A percentile compares a stretch with the other conserved stretches of the same genome.
Evolutionary conservation across 768 basidiomycete species (phyloP).

Genomic region (Lyophyllum shimeji): DNA sequence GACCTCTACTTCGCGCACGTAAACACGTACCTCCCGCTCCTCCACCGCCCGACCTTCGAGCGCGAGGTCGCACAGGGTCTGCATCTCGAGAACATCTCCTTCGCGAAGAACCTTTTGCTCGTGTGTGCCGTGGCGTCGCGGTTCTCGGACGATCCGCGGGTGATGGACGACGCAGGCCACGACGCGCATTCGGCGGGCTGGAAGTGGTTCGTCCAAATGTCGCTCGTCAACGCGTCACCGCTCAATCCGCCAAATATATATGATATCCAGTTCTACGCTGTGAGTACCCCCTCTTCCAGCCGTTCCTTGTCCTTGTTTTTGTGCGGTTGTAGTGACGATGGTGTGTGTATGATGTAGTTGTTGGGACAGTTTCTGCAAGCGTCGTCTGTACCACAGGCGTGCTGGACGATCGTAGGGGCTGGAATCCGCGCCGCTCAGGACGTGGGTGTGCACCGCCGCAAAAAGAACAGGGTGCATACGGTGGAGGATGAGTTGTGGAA

Average conservation of each 20-base stretch:
- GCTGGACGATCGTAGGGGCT: conserved; percentile 69
- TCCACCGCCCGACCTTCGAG: conserved; percentile 74
- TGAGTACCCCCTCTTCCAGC: conserved; percentile 27
- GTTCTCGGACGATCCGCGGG: conserved; percentile 56
- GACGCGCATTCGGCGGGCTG: conserved; percentile 54
- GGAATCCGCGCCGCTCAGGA: conserved; percentile 80
- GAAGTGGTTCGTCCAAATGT: conserved; percentile 67
- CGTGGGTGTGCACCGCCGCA: conserved; percentile 66
- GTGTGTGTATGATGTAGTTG: conserved; percentile 36
- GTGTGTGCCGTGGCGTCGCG: conserved; percentile 72
- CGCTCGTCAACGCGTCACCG: conserved; percentile 58
- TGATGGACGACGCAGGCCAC: conserved; percentile 30
- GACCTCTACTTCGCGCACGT: conserved; percentile 62
- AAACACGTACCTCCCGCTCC: conserved; percentile 61
- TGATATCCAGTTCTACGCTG: conserved; percentile 70
- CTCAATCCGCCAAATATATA: conserved; percentile 61
- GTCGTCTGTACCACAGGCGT: conserved; percentile 59
- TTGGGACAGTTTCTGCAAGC: conserved; percentile 53
- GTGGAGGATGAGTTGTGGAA: conserved; percentile 76
- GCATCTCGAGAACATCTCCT: conserved; percentile 49
- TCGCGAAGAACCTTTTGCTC: conserved; percentile 61
- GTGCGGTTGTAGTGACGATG: neutral
- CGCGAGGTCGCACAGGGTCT: conserved; percentile 44
- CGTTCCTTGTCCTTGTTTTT: too few species aligned
- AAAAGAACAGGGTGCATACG: conserved; percentile 32